Evolutionary conservation across 805 yeast species (phyloP).

Genomic region (Saturnispora serradocipensis): DNA sequence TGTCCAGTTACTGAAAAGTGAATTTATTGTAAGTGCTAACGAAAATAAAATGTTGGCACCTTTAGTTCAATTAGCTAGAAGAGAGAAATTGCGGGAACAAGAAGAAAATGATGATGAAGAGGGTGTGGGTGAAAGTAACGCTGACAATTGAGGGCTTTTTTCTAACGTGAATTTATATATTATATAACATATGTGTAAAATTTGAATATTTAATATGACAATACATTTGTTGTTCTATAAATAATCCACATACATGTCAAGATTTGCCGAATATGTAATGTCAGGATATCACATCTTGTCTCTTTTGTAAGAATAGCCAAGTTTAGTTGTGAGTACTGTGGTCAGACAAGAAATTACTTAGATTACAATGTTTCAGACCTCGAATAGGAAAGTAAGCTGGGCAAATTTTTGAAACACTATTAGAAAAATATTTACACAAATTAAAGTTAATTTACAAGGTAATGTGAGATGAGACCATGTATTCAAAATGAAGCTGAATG

Average conservation of each 20-base stretch:
- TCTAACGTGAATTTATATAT: not conserved
- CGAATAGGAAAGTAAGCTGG: too few species aligned
- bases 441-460: too few species aligned
- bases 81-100: conserved; percentile 41
- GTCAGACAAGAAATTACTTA: too few species aligned
- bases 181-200: not conserved
- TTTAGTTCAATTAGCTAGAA: conserved; percentile 61
- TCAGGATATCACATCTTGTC: too few species aligned
- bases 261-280: too few species aligned
- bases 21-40: conserved; percentile 55
- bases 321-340: too few species aligned
- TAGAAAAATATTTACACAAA: too few species aligned
- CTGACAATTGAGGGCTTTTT: not conserved
- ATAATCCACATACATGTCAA: too few species aligned
- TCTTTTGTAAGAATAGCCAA: not conserved
- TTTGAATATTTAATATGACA: not conserved
- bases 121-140: not conserved
- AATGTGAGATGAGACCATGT: too few species aligned
- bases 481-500: too few species aligned
- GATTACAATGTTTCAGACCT: too few species aligned
- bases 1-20: conserved; percentile 55
- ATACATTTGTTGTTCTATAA: not conserved
- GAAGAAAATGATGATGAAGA: conserved; percentile 11
- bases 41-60: conserved; percentile 58
- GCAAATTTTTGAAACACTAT: too few species aligned